Conservation (phyloP, 441 rosid species). For the Populus tomentosa region DNA sequence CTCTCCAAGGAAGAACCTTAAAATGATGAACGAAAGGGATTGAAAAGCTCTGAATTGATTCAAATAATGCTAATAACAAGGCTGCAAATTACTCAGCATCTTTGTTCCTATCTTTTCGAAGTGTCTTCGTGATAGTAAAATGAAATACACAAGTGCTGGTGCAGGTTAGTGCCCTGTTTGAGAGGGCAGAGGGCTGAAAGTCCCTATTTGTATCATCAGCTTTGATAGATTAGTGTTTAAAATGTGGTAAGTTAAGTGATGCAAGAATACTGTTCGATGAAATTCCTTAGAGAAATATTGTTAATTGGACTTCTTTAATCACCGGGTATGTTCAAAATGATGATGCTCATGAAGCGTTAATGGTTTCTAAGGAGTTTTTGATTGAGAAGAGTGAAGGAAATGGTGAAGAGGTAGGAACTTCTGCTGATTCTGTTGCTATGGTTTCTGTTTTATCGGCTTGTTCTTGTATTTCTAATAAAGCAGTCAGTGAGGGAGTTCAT, state of each 20-base stretch:
- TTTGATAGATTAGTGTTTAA: constrained; percentile 42
- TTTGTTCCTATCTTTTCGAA: no score
- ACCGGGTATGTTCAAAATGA: constrained; percentile 63
- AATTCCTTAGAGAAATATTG: constrained; percentile 46
- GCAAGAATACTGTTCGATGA: constrained; percentile 62
- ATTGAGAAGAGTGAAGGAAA: constrained; percentile 36
- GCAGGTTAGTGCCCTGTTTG: no score
- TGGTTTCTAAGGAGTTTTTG: constrained; percentile 59
- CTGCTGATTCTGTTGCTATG: constrained; percentile 60
- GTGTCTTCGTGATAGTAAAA: no score
- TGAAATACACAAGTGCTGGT: no score
- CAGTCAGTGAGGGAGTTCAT: constrained; percentile 52
- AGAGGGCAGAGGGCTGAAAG: no score
- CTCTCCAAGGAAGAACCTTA: no score
- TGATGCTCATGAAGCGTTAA: constrained; percentile 44
- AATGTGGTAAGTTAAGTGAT: constrained; percentile 36
- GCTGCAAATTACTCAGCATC: no score
- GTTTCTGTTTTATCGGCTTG: constrained; percentile 74
- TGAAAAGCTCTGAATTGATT: no score
- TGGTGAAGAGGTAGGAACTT: constrained; percentile 24
- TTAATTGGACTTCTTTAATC: constrained; percentile 54
- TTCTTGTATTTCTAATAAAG: constrained; percentile 42
- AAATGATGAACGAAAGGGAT: no score
- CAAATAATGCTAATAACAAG: no score
- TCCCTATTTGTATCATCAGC: constrained; percentile 44